phyloP scores from a whole-genome alignment of 208 protist genomes.

The Leishmania major region DNA sequence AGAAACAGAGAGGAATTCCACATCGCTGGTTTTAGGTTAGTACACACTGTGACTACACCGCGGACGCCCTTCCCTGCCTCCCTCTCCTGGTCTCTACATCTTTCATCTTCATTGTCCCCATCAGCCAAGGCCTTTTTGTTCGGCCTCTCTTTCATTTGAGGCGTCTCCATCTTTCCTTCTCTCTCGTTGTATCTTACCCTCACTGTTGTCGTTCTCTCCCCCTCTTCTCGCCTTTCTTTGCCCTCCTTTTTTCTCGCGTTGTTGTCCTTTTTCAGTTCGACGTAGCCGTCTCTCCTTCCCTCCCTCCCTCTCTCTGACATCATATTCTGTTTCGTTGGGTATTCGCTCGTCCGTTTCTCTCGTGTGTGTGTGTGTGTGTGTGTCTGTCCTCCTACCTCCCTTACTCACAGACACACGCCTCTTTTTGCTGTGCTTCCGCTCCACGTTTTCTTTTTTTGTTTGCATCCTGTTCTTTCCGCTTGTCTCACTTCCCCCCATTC shows the following conservation, averaged over 20 bases:
- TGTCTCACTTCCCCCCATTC: not conserved
- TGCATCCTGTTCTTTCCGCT: not conserved
- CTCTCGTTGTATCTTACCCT: not conserved
- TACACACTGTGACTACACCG: not conserved
- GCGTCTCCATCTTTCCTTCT: not conserved
- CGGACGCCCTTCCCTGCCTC: not conserved
- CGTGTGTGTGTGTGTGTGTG: not conserved
- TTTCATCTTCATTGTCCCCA: not conserved
- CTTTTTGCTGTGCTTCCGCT: not conserved
- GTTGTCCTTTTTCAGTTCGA: not conserved
- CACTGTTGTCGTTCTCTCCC: not conserved
- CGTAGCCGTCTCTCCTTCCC: not conserved
- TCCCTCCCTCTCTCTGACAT: not conserved
- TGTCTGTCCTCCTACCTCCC: not conserved
- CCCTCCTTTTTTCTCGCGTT: not conserved
- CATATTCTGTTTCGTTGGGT: not conserved
- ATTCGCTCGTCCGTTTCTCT: not conserved
- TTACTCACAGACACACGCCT: too few relatives aligned
- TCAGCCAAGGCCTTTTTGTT: not conserved
- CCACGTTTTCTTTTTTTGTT: not conserved
- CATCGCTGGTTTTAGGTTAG: not conserved
- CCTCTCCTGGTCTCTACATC: not conserved
- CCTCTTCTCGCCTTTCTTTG: not conserved
- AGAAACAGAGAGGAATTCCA: not conserved
- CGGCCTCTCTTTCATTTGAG: not conserved